A percentile compares a stretch with the other conserved stretches of the same genome.
These are phyloP conservation scores for Penicillium paneum DNA, from an alignment of 2,329 filamentous ascomycete genomes.

Conservation along the genomic window DNA sequence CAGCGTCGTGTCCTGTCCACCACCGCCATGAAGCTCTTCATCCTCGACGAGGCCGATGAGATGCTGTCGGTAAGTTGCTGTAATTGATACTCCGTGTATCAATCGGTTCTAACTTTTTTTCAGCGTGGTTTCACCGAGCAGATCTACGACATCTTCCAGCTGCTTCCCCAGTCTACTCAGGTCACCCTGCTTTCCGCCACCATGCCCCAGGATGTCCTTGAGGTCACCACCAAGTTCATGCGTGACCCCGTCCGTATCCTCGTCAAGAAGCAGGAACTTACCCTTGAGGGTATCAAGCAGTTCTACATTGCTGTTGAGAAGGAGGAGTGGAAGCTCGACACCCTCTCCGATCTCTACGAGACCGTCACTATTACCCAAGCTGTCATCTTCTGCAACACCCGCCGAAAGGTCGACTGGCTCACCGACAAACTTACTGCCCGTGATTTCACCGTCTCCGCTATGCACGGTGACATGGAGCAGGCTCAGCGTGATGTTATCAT, in stretches of 20 bases:
- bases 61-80: conserved; percentile 51
- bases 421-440: conserved; percentile 99
- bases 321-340: conserved; percentile 99
- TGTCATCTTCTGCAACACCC: conserved; percentile 99
- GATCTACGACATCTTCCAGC: conserved; percentile 98
- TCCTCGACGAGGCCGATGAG: conserved; percentile 73
- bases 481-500: conserved; percentile 98
- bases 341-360: conserved; percentile 96
- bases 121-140: conserved; percentile 97
- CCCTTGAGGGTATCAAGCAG: conserved; percentile 94
- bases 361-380: conserved; percentile 98
- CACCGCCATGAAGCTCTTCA: conserved; percentile 73
- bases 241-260: conserved; percentile 60
- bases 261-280: conserved; percentile 63
- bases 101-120: conserved; percentile 2
- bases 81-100: not conserved
- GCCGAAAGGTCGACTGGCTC: conserved; percentile 98
- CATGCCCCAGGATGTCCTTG: conserved; percentile 93
- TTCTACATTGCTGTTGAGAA: conserved; percentile 99
- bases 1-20: conserved; percentile 69
- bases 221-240: conserved; percentile 99
- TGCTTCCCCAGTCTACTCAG: conserved; percentile 92
- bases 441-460: conserved; percentile 97
- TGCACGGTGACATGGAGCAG: conserved; percentile 99
- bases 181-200: conserved; percentile 98